Evolutionary conservation across 2,329 filamentous ascomycete species (phyloP), one percentile per base, ranked within the genome.

Genomic region (Ophiocordyceps camponoti-leonardi): DNA sequence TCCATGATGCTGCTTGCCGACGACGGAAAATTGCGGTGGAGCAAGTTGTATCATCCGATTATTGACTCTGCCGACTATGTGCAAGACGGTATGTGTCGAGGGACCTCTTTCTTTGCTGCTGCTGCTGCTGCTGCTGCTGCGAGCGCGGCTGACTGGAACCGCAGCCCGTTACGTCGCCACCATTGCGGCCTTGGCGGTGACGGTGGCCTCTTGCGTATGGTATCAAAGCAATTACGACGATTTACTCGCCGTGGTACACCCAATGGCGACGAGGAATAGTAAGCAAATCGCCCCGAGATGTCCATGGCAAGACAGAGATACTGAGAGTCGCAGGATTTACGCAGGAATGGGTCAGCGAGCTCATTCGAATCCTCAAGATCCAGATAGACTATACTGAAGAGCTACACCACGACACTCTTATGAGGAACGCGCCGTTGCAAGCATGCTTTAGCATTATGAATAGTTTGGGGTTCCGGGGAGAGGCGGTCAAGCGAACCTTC

Each of bases 381-480:
- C 77, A 80, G 44, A 76, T 88, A 43, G 90, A 96, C 62, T 93
- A 88, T 56, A 83, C 86, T 0, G 75, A 84, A 43, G 85, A 94
- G 49, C 67, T 76, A 2, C 73, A 77, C 41, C 76, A 83, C 52
- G 80, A 90, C 57, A 71, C 79, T 48, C 67, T 94, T 31, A 74
- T 92, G 50, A 71, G 80, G 48, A 88, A 92, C 54, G 68, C 71
- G 3, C 71, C 79, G 33, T 72, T 95, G 42, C 82, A 86, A 49
- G 72, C 84, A 46, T 85, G 79, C 47, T 68, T 95, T 13, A 84
- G 85, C 54, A 76, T 92, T 26, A 79, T 93, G 56, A 81, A 84
- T 47, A 79, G 85, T 45, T 66, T 95, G 11, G 85, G 83, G 4
- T 88, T 83, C 57, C 72, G 70, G 41, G 80, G 79, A 14, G 76